Evolutionary conservation across 2,329 filamentous ascomycete genomes (phyloP).

Genomic region (Sporothrix brunneoviolacea): DNA sequence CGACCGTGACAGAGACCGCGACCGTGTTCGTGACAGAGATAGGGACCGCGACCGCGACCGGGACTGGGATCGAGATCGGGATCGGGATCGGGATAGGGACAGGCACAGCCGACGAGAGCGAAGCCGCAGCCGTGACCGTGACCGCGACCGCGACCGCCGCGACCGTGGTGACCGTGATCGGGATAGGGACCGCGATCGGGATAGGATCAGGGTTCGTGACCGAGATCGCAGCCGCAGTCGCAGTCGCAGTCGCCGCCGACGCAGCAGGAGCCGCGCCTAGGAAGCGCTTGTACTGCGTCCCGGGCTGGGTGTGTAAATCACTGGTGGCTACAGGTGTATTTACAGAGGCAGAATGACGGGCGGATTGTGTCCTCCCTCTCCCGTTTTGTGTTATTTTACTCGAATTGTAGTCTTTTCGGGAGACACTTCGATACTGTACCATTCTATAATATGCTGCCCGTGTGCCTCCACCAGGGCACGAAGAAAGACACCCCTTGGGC

Average conservation of each 20-base stretch:
- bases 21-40: constrained; percentile 15
- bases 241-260: constrained; percentile 17
- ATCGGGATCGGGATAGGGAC: constrained; percentile 23
- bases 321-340: too few species aligned
- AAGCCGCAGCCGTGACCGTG: constrained; percentile 23
- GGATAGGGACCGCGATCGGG: constrained; percentile 19
- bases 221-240: constrained; percentile 22
- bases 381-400: too few species aligned
- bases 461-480: too few species aligned
- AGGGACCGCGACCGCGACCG: constrained; percentile 27
- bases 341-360: too few species aligned
- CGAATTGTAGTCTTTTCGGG: too few species aligned
- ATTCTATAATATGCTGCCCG: too few species aligned
- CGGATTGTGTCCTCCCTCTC: too few species aligned
- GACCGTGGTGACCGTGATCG: constrained; percentile 16
- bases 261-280: constrained; percentile 25
- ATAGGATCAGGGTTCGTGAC: background rate
- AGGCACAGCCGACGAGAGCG: constrained; percentile 26
- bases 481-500: too few species aligned
- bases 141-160: constrained; percentile 21
- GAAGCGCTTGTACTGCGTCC: background rate
- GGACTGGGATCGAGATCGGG: constrained; percentile 26
- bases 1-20: constrained; percentile 15
- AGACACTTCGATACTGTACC: too few species aligned
- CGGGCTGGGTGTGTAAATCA: too few species aligned